Percentiles rank a stretch among this genome's conserved stretches.
Conservation (phyloP, 192 early-diverging fungal species). For the Dispira simplex region DNA sequence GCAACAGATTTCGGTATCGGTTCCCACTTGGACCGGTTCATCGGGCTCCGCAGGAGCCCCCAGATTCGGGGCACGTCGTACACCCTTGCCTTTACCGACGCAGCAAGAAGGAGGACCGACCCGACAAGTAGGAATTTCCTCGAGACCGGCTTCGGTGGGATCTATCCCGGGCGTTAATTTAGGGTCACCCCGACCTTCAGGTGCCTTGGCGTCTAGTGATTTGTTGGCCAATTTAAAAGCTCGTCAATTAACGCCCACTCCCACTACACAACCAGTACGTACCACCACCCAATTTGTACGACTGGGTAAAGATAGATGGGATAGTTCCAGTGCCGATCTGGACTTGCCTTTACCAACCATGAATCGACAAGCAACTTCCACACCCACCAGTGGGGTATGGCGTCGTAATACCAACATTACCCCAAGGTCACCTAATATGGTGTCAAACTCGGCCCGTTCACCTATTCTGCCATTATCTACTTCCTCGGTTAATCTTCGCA, state of each 20-base stretch:
- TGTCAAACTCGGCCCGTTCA: background rate
- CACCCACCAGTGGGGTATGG: background rate
- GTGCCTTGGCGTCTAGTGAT: constrained; percentile 2
- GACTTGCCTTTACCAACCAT: background rate
- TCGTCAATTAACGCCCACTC: background rate
- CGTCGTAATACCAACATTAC: background rate
- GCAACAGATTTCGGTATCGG: constrained; percentile 41
- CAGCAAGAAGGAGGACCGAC: constrained; percentile 15
- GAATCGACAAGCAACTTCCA: too few relatives aligned
- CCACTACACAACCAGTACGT: background rate
- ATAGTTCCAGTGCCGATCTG: background rate
- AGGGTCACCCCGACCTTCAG: background rate
- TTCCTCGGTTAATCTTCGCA: background rate
- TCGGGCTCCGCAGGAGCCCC: constrained; percentile 43
- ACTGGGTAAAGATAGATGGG: background rate
- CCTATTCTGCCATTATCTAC: background rate
- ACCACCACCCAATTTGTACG: background rate
- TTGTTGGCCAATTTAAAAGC: background rate
- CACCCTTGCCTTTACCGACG: constrained; percentile 14
- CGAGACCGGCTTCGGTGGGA: constrained; percentile 19
- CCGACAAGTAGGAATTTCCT: constrained; percentile 18
- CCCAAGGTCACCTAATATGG: background rate
- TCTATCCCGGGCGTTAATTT: background rate
- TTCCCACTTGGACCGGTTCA: constrained; percentile 86
- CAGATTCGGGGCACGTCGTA: background rate